Base-by-base conservation (phyloP, 495 filamentous ascomycete genomes). In the Penicillium egyptiacum region DNA sequence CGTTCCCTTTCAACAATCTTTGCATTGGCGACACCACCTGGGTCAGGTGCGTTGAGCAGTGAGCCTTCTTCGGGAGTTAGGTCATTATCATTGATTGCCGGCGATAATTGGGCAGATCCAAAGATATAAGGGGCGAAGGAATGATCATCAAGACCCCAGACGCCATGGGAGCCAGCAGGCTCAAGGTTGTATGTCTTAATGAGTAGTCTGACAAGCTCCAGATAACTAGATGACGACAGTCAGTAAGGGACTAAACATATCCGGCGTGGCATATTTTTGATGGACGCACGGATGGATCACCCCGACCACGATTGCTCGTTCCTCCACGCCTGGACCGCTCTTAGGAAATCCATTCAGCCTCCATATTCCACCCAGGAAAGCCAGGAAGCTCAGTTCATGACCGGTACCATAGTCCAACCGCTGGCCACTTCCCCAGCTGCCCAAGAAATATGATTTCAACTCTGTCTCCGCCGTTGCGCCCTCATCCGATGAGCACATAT, bases 131-230 rank as follows among this genome's bases (percentile, higher is more conserved):
- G 95, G 12, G 96, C 77, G 76, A 98, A 99, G 60, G 96, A 93
- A 79, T 98, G 96, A 70, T 99, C 94, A 65, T 99, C 94, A 19
- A 99, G 79, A 5, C 94, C 94, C 94, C 94, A 98, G 28, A 98
- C 94, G 16, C 93, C 93, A 64, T 96, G 91, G 6, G 91, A 94
- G 20, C 92, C 93, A 0, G 94, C 94, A 6, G 94, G 94, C 64
- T 98, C 94, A 44, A 98, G 86, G 48, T 94, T 96, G 74, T 98
- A 98, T 22, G 88, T 89, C 48, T 82, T 85, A 67, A 98, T 96
- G 5, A 98, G 79, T 9, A 76, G 74, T 26, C 92, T 89, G 79
- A 96, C 88, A 41, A 97, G 80, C 19, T 79, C 73, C 3, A 98
- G 81, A 63, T 98, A 98, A n/a, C 88, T 91, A 64, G 8, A 33